phyloP scores from a whole-genome alignment of 2,329 filamentous ascomycete genomes.

The Corniculantispora saksenae region DNA sequence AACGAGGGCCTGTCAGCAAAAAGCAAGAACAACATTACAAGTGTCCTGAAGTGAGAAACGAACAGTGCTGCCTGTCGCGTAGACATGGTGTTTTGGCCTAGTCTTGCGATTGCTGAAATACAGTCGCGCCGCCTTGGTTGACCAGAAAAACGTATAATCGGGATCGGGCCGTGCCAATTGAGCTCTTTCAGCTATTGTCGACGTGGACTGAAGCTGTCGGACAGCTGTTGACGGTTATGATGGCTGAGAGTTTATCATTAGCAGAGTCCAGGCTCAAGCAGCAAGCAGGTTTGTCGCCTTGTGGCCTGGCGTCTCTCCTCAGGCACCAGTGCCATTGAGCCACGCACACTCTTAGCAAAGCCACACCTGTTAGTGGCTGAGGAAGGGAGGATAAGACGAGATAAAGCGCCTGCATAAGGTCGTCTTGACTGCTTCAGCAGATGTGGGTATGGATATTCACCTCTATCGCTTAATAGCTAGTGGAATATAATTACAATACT shows the following conservation, averaged over 20 bases:
- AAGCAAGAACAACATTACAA: not conserved
- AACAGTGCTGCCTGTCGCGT: conserved; percentile 53
- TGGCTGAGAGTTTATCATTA: not conserved
- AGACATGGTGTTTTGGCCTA: conserved; percentile 35
- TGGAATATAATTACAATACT: no score
- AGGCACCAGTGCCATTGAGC: not conserved
- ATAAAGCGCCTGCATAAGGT: not conserved
- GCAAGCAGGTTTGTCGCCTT: not conserved
- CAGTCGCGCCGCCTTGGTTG: not conserved
- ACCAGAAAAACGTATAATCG: not conserved
- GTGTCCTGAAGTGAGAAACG: conserved; percentile 30
- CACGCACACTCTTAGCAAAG: not conserved
- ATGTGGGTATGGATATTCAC: not conserved
- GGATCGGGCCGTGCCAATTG: not conserved
- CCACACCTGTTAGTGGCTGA: not conserved
- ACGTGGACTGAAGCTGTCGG: not conserved
- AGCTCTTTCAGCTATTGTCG: not conserved
- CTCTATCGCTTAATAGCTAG: not conserved
- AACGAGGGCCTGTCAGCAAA: not conserved
- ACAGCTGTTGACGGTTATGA: not conserved
- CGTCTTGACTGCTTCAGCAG: not conserved
- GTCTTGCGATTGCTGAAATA: not conserved
- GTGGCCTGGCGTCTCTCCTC: conserved; percentile 3
- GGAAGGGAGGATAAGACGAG: not conserved
- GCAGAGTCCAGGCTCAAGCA: not conserved